Evolutionary conservation across 805 yeast species (phyloP).

Genomic region (Candida palmyrensis): DNA sequence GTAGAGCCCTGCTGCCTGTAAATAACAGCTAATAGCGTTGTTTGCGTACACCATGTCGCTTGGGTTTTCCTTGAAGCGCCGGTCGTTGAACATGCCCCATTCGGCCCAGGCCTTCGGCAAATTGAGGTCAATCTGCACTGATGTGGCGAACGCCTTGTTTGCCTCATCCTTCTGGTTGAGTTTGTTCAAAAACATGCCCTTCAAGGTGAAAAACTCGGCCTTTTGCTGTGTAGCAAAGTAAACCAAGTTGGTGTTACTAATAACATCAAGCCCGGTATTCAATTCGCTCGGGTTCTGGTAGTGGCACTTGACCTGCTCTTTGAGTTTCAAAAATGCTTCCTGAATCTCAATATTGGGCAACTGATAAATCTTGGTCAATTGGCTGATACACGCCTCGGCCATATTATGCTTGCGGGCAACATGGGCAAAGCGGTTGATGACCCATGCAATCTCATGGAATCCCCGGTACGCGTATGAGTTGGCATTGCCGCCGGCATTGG

Average conservation of each 20-base stretch:
- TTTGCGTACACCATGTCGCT: conserved; percentile 79
- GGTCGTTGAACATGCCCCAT: conserved; percentile 96
- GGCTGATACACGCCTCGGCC: conserved; percentile 94
- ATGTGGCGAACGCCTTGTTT: conserved; percentile 95
- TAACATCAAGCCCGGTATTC: conserved; percentile 93
- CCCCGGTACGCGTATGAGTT: conserved; percentile 96
- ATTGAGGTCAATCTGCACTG: conserved; percentile 91
- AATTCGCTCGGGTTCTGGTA: conserved; percentile 87
- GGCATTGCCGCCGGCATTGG: conserved; percentile 59
- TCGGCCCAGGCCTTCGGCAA: conserved; percentile 99
- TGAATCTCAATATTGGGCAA: conserved; percentile 97
- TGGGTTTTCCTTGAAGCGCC: conserved; percentile 78
- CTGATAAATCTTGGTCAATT: conserved; percentile 88
- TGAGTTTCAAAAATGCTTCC: conserved; percentile 90
- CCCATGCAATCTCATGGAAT: conserved; percentile 99
- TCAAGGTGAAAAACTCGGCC: conserved; percentile 94
- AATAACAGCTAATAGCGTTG: conserved; percentile 90
- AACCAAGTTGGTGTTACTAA: conserved; percentile 91
- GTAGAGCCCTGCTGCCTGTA: conserved; percentile 96
- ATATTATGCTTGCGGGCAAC: conserved; percentile 95
- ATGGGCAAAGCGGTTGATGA: conserved; percentile 95
- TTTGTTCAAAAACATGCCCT: conserved; percentile 96
- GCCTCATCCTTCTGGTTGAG: conserved; percentile 91
- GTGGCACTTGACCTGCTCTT: conserved; percentile 98
- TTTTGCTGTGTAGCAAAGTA: conserved; percentile 97